These are phyloP conservation scores for Brassica rapa DNA, from an alignment of 345 rosid species.

Conservation along the genomic window DNA sequence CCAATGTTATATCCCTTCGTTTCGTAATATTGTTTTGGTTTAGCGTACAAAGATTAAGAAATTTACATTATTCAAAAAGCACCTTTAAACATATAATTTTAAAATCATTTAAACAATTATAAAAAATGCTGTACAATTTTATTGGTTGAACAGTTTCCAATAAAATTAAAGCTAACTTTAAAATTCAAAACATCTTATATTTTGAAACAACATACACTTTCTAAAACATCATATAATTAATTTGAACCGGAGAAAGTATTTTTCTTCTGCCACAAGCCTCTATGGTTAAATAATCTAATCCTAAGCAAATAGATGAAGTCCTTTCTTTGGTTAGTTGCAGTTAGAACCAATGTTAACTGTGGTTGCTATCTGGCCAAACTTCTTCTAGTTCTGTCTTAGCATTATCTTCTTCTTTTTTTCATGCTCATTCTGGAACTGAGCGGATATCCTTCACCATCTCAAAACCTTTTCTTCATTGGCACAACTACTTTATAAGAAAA, in stretches of 20 bases:
- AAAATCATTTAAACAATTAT: no score
- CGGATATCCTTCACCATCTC: slow-evolving; percentile 12
- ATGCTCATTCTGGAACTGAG: not conserved
- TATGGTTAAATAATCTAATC: slow-evolving; percentile 6
- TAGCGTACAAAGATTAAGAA: no score
- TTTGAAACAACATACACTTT: no score
- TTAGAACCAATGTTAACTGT: not conserved
- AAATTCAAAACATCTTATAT: no score
- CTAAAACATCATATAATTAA: no score
- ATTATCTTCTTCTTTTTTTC: not conserved
- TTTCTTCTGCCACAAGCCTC: slow-evolving; percentile 5
- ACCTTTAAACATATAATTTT: no score
- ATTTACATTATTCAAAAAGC: no score
- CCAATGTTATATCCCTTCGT: no score
- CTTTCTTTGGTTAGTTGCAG: slow-evolving; percentile 5
- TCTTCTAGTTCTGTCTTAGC: slow-evolving; percentile 26
- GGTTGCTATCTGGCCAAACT: slow-evolving; percentile 8
- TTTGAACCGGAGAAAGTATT: not conserved
- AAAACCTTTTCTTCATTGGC: slow-evolving; percentile 11
- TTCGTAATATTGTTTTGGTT: no score
- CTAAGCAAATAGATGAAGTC: not conserved
- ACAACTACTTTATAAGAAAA: not conserved
- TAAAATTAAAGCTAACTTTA: no score
- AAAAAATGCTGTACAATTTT: no score
- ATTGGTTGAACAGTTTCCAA: no score